Percentiles rank a stretch among this genome's conserved stretches.
phyloP scores from a whole-genome alignment of 495 filamentous ascomycete genomes.

The Echria macrotheca region DNA sequence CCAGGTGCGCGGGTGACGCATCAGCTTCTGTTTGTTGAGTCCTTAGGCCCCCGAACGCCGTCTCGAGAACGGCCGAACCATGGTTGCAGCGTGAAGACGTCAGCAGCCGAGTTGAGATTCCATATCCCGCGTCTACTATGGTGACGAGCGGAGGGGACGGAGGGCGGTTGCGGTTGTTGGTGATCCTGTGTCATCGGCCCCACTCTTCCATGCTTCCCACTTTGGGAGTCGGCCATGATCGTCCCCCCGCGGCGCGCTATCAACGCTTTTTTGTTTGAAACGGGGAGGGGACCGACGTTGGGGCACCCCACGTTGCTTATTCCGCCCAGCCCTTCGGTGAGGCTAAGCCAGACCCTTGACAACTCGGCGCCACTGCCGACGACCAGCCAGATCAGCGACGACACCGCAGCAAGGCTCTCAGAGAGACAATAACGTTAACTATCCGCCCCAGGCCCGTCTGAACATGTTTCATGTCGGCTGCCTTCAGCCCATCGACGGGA shows the following conservation, averaged over 20 bases:
- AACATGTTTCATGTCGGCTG: no score
- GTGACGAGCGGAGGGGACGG: not conserved
- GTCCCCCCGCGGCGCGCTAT: conserved; percentile 2
- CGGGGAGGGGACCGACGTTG: not conserved
- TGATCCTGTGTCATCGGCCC: no score
- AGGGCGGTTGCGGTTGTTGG: no score
- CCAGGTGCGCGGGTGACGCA: not conserved
- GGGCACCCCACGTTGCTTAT: conserved; percentile 2
- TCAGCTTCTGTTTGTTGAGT: no score
- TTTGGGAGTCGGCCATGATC: not conserved
- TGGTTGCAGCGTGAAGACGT: not conserved
- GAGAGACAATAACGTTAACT: not conserved
- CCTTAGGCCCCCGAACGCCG: no score
- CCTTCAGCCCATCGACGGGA: no score
- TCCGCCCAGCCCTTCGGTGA: conserved; percentile 2
- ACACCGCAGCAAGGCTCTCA: not conserved
- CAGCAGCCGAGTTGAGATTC: not conserved
- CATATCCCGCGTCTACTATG: no score
- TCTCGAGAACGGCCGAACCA: not conserved
- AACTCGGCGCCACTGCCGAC: conserved; percentile 5
- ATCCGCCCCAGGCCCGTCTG: no score
- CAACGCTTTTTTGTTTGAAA: conserved; percentile 13
- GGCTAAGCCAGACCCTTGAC: conserved; percentile 3
- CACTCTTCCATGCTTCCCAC: conserved; percentile 1
- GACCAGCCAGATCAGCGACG: not conserved